These are phyloP conservation scores for Rosa persica DNA, from an alignment of 306 rosid species.

Conservation along the genomic window DNA sequence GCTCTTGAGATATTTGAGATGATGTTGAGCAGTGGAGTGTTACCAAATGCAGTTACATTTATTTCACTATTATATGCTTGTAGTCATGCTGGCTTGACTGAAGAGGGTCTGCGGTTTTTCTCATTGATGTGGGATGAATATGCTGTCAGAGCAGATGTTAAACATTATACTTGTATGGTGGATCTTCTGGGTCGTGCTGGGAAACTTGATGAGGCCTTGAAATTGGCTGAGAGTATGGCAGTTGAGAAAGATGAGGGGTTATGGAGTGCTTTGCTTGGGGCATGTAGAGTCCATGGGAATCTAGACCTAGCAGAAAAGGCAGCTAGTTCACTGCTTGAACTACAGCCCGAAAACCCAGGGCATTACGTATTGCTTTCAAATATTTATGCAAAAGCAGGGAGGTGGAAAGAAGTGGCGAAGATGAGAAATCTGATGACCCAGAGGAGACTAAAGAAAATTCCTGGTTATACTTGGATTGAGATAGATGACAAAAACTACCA, in stretches of 20 bases:
- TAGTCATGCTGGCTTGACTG: constrained; percentile 68
- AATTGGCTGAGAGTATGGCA: constrained; percentile 49
- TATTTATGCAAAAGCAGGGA: constrained; percentile 72
- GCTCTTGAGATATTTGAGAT: constrained; percentile 54
- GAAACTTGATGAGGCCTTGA: constrained; percentile 63
- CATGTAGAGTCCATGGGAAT: constrained; percentile 65
- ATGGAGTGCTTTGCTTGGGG: constrained; percentile 83
- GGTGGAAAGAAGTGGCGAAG: constrained; percentile 66
- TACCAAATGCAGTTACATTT: constrained; percentile 62
- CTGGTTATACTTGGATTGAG: constrained; percentile 84
- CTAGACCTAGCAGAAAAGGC: constrained; percentile 70
- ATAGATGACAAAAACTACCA: constrained; percentile 48
- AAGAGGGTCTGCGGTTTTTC: constrained; percentile 64
- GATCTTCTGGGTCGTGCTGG: constrained; percentile 85
- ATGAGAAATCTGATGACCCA: constrained; percentile 57
- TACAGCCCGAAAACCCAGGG: constrained; percentile 67
- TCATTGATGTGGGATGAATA: constrained; percentile 54
- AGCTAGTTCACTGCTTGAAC: constrained; percentile 56
- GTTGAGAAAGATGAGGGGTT: constrained; percentile 64
- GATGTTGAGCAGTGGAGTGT: constrained; percentile 55
- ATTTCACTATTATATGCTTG: constrained; percentile 78
- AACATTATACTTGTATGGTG: constrained; percentile 77
- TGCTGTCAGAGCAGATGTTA: constrained; percentile 61
- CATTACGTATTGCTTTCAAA: constrained; percentile 74
- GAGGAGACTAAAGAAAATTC: constrained; percentile 61